These are phyloP conservation scores for Pulveroboletus sp. DNA, from an alignment of 768 basidiomycete species.

Conservation along the genomic window DNA sequence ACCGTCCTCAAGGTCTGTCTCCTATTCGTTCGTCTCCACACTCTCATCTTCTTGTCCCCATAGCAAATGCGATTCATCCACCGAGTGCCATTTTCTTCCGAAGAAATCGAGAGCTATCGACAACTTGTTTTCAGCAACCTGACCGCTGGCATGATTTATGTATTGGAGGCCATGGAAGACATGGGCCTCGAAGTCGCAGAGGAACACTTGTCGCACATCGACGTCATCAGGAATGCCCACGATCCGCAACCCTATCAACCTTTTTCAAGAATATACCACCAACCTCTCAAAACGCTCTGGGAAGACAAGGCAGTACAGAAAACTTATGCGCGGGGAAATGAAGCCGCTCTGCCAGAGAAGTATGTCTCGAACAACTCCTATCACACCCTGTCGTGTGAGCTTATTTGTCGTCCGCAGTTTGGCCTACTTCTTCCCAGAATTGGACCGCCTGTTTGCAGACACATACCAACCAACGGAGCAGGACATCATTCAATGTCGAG, in stretches of 20 bases:
- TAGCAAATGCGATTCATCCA: slow-evolving; percentile 98
- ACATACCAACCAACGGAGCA: slow-evolving; percentile 73
- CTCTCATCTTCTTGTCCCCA: not conserved
- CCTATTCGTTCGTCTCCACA: not conserved
- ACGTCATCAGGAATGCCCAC: slow-evolving; percentile 58
- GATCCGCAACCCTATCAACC: slow-evolving; percentile 79
- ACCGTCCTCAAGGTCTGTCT: slow-evolving; percentile 74
- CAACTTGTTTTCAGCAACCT: slow-evolving; percentile 93
- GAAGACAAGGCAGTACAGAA: slow-evolving; percentile 66
- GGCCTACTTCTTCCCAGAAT: slow-evolving; percentile 68
- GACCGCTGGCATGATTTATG: slow-evolving; percentile 74
- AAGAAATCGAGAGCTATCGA: slow-evolving; percentile 84
- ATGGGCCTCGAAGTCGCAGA: slow-evolving; percentile 73
- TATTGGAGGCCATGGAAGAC: slow-evolving; percentile 87
- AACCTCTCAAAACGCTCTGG: slow-evolving; percentile 73
- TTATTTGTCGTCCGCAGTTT: slow-evolving; percentile 39
- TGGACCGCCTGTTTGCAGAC: slow-evolving; percentile 77
- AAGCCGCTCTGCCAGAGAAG: slow-evolving; percentile 91
- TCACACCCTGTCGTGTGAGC: not conserved
- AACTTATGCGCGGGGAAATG: slow-evolving; percentile 81
- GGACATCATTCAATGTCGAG: slow-evolving; percentile 83
- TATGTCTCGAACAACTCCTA: slow-evolving; percentile 30
- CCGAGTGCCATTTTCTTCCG: slow-evolving; percentile 70
- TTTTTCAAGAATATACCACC: slow-evolving; percentile 65
- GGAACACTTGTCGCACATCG: slow-evolving; percentile 52